Base-by-base conservation (phyloP, 2,329 filamentous ascomycete species). In the Sporothrix protearum region DNA sequence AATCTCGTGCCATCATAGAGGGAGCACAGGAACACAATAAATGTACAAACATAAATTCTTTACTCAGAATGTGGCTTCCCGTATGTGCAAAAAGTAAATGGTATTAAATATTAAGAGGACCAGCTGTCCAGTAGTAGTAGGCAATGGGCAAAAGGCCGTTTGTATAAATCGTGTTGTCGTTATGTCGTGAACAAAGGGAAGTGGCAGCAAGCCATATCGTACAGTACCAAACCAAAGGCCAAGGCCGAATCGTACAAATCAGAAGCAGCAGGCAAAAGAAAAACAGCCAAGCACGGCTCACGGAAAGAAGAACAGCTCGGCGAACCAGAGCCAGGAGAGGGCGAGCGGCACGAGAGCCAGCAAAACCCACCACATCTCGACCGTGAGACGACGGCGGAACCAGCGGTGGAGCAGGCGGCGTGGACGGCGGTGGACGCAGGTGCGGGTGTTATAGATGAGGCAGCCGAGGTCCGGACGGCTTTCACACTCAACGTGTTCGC, bases 401-500 rank as follows among this genome's bases (percentile, higher is more conserved):
- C 84, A 85, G 22, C 79, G 80, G 67, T 77, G 85, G 78, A 77
- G 80, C 75, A 78, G 89, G 73, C 74, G 89, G 81, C 74, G 79
- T 73, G 81, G 75, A 7, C 80, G 80, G 5, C 82, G 80, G 71
- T 87, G 83, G 1, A 79, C 76, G 73, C 87, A 89, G 1, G 77
- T 80, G 0, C 74, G 75, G 3, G 86, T 88, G 30, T 82, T 84
- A 70, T 83, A 85, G 12, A 88, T 83, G 10, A 88, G 79, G 75
- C 87, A 88, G 3, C 87, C 87, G 0, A 88, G 78, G 0, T 84
- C 86, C 0, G 86, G 86, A 0, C 85, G 81, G 25, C 84, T 85
- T 76, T 89, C 87, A 76, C 88, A 90, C 76, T 90, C 88, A 14
- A 86, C 79, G 75, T 90, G 88, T 72, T 88, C 84, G 71, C 88